Base-by-base conservation (phyloP, 2,329 filamentous ascomycete species). In the Purpureocillium takamizusanense region DNA sequence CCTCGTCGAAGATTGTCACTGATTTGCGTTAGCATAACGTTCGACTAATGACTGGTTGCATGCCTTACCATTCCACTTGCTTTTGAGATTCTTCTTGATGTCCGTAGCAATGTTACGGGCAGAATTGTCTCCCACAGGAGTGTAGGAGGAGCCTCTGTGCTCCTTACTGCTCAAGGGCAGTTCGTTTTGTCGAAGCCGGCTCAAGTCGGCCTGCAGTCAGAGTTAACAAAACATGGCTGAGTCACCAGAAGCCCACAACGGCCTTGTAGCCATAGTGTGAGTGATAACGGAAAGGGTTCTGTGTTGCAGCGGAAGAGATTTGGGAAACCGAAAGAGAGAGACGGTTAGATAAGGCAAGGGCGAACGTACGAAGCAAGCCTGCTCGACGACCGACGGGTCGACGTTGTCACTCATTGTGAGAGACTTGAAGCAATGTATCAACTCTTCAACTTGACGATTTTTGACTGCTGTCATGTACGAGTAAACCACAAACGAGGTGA, bases 1-100 rank as follows among this genome's bases (percentile, higher is more conserved):
- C 51, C 15, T 47, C 46, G 15, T 53, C 51, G 3, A 42, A 16
- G 11, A 52, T 45, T 13, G 39, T 18, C 3, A 42, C 51, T 53
- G 29, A 17, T 3, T 12, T 23, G 3, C 15, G 32, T 46, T 16
- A 45, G 36, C 12, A 13, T 25, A 16, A 2, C 3, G 10, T 5
- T 10, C 16, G 12, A 11, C 15, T 5, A 10, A 23, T 17, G 3
- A 4, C 9, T 8, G 7, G 7, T 4, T 1, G 13, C 7, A 4
- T 16, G 1, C 13, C 36, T 28, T 44, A 51, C 50, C 43, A n/a
- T 30, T 40, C 50, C 50, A 52, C 40, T 38, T 40, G 15, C 15
- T 43, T 15, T 42, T 38, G 7, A 51, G 33, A 3, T 16, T 35
- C 2, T 45, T 32, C 30, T 42, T 48, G 9, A 44, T 9, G 9